Conservation (phyloP, 2,329 filamentous ascomycete genomes). For the Plectosphaerella sp. region DNA sequence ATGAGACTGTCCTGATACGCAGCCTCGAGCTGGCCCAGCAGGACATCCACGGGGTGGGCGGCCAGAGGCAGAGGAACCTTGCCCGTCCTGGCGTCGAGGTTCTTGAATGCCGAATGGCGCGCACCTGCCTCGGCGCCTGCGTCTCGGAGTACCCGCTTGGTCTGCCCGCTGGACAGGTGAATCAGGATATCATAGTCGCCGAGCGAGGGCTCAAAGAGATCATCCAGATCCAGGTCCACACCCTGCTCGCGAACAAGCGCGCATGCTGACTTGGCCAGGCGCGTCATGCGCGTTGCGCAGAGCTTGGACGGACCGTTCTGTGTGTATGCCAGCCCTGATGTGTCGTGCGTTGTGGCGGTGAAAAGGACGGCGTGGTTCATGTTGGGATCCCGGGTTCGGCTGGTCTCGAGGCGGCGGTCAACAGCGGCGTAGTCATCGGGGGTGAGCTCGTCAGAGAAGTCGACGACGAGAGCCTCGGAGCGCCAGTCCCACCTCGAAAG, state of each 20-base stretch:
- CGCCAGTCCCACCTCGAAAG: conserved; percentile 92
- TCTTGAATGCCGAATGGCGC: conserved; percentile 65
- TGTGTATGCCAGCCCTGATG: conserved; percentile 77
- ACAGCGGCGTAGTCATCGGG: conserved; percentile 57
- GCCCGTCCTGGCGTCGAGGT: conserved; percentile 61
- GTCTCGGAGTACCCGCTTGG: conserved; percentile 36
- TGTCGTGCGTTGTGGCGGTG: conserved; percentile 73
- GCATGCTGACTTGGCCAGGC: conserved; percentile 72
- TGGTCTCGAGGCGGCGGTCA: conserved; percentile 70
- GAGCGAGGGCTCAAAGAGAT: conserved; percentile 69
- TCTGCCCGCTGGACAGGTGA: conserved; percentile 55
- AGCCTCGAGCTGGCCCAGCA: conserved; percentile 62
- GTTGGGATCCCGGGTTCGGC: conserved; percentile 81
- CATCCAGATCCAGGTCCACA: conserved; percentile 46
- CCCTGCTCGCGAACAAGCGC: conserved; percentile 52
- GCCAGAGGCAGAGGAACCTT: conserved; percentile 42
- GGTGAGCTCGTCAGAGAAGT: conserved; percentile 64
- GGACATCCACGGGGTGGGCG: conserved; percentile 56
- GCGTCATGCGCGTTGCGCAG: conserved; percentile 77
- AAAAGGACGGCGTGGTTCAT: conserved; percentile 83
- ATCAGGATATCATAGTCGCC: conserved; percentile 85
- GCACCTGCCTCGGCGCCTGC: conserved; percentile 28
- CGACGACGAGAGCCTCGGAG: conserved; percentile 73
- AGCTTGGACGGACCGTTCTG: conserved; percentile 69
- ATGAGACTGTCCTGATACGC: conserved; percentile 67